phyloP scores from a whole-genome alignment of 306 rosid species.

The Astragalus glycyphyllos region DNA sequence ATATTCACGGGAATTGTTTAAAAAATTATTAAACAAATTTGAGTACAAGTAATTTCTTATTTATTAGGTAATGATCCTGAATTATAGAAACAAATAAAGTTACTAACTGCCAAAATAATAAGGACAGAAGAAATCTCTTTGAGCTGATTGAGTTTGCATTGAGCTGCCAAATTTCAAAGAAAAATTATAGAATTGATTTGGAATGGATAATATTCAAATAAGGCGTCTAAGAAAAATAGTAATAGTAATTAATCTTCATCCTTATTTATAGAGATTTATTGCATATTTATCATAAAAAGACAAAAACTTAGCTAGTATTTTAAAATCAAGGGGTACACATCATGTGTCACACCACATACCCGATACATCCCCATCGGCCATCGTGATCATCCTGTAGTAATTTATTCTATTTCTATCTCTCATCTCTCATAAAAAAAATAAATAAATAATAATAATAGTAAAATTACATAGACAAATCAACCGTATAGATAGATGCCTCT shows the following conservation, averaged over 20 bases:
- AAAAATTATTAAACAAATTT: background rate
- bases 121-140: background rate
- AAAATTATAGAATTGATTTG: background rate
- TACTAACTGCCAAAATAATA: background rate
- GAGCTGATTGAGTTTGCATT: background rate
- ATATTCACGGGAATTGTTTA: background rate
- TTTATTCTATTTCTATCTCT: too few species aligned
- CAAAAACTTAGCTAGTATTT: constrained; percentile 26
- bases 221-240: constrained; percentile 24
- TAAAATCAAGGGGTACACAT: constrained; percentile 28
- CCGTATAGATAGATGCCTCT: constrained; percentile 5
- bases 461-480: background rate
- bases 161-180: background rate
- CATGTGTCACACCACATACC: constrained; percentile 19
- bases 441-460: too few species aligned
- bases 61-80: background rate
- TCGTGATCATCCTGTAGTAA: background rate
- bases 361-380: constrained; percentile 12
- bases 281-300: constrained; percentile 40
- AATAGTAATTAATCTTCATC: too few species aligned
- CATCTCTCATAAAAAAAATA: background rate
- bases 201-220: constrained; percentile 24
- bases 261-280: too few species aligned
- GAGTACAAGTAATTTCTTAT: background rate
- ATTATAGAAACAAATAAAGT: background rate